A percentile compares a stretch with the other conserved stretches of the same genome.
These are phyloP conservation scores for Kodamaea nitidulidarum DNA, from an alignment of 805 yeast genomes.

Conservation along the genomic window DNA sequence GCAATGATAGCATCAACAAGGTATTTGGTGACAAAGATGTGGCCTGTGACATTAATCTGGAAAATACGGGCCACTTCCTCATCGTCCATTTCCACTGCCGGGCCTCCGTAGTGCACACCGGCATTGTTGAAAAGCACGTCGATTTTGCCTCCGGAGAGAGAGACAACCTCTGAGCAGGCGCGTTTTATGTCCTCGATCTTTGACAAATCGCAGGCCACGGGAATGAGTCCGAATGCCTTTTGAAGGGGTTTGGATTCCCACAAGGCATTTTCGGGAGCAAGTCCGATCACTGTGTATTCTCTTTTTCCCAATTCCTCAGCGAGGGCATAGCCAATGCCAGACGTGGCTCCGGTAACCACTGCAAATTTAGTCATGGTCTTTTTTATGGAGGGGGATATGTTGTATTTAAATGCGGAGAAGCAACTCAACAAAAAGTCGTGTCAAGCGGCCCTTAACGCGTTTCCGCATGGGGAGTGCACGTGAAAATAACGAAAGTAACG, in stretches of 20 bases:
- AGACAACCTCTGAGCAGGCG: constrained; percentile 19
- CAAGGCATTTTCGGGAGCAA: constrained; percentile 14
- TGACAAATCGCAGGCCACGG: constrained; percentile 35
- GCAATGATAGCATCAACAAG: constrained; percentile 27
- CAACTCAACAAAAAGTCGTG: constrained; percentile 1
- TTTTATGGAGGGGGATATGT: background rate
- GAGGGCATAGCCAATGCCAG: constrained; percentile 25
- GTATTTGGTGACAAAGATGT: constrained; percentile 30
- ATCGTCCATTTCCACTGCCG: constrained; percentile 32
- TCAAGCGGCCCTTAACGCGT: background rate
- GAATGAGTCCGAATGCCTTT: constrained; percentile 22
- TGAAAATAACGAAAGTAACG: background rate
- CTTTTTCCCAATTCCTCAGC: constrained; percentile 18
- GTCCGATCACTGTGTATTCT: constrained; percentile 19
- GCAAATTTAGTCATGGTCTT: constrained; percentile 14
- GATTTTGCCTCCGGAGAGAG: constrained; percentile 28
- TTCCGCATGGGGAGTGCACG: background rate
- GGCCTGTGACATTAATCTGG: constrained; percentile 39
- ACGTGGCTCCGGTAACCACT: constrained; percentile 22
- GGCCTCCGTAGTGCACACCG: constrained; percentile 28
- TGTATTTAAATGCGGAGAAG: constrained; percentile 1
- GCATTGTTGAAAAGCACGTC: constrained; percentile 42
- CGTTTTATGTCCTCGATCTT: constrained; percentile 21
- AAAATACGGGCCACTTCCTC: constrained; percentile 17
- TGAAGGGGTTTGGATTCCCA: constrained; percentile 15